Base-by-base conservation (phyloP, 352 stramenopile species). In the Aphanomyces stellatus region DNA sequence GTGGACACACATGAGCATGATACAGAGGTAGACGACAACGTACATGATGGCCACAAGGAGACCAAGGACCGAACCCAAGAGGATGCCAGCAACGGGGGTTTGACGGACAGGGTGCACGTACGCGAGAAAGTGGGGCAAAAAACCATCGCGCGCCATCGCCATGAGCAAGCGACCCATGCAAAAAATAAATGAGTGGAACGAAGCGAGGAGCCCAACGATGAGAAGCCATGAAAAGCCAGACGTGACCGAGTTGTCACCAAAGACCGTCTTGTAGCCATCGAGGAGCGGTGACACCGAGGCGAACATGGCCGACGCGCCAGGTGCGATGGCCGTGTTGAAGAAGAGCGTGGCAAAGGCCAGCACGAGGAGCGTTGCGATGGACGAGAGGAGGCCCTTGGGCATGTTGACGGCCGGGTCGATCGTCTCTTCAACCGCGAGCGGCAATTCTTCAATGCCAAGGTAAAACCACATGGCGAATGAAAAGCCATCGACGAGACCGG, bases 181-280 rank as follows among this genome's bases (percentile, higher is more conserved):
- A 59, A 82, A 89, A n/a, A 89, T 79, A 63, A 89, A 89, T 65
- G 79, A 89, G 74, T 88, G 79, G 65, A 89, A 89, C 66, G 76
- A 85, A 22, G 74, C 73, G 64, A 89, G 78, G 7, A 88, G 73
- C 0, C 81, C 81, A 2, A 89, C 56, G 35, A 88, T 77, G 24
- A 89, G 70, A 43, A 89, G 66, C 81, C 81, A 89, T 49, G 81
- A 85, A 48, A 89, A 89, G 10, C 70, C 81, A 25, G 79, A 81
- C 11, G 80, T 88, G 2, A 74, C 81, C 53, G 69, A 78, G 71
- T 87, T 89, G 63, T 88, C 79, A 19, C 77, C 81, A 55, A 89
- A 89, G 10, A 89, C 79, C 27, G 70, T 85, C 63, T 87, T 69
- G 72, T 88, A 89, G 10, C 81, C 81, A 2, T 74, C 75, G 31